Conservation (phyloP, 2,329 filamentous ascomycete genomes). For the Rhinocladiella mackenziei region DNA sequence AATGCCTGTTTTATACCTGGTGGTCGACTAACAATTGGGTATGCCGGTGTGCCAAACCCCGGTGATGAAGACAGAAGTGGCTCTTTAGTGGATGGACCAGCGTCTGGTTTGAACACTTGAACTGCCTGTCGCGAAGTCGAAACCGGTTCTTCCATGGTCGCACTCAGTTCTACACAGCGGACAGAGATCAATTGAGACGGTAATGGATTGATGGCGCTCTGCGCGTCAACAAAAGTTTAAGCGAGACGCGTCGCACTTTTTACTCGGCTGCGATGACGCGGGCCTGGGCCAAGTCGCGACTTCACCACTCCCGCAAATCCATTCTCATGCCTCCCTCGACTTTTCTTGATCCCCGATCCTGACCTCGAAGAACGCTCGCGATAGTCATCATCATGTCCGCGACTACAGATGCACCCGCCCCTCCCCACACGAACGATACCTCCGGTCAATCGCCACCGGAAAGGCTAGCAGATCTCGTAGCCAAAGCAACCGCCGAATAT, state of each 20-base stretch:
- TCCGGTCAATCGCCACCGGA: slow-evolving; percentile 43
- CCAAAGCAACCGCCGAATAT: slow-evolving; percentile 79
- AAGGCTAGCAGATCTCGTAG: slow-evolving; percentile 71
- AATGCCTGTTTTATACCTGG: slow-evolving; percentile 35
- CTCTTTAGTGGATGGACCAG: slow-evolving; percentile 41
- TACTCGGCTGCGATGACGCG: no score
- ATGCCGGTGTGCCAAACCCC: slow-evolving; percentile 80
- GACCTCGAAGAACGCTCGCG: background rate
- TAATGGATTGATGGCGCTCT: background rate
- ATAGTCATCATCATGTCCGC: slow-evolving; percentile 20
- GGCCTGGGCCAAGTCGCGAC: no score
- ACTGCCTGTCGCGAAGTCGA: slow-evolving; percentile 24
- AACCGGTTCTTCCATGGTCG: slow-evolving; percentile 30
- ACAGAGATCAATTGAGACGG: no score
- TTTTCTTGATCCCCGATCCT: no score
- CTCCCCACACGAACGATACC: slow-evolving; percentile 6
- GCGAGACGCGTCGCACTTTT: background rate
- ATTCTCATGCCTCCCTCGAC: no score
- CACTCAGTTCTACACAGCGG: background rate
- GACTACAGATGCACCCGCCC: slow-evolving; percentile 15
- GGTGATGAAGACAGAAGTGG: slow-evolving; percentile 83
- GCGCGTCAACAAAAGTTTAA: background rate
- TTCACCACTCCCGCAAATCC: no score
- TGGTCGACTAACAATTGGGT: slow-evolving; percentile 57
- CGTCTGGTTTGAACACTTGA: slow-evolving; percentile 21